Evolutionary conservation across 2,329 filamentous ascomycete genomes (phyloP).

Genomic region (Scedosporium dehoogii): DNA sequence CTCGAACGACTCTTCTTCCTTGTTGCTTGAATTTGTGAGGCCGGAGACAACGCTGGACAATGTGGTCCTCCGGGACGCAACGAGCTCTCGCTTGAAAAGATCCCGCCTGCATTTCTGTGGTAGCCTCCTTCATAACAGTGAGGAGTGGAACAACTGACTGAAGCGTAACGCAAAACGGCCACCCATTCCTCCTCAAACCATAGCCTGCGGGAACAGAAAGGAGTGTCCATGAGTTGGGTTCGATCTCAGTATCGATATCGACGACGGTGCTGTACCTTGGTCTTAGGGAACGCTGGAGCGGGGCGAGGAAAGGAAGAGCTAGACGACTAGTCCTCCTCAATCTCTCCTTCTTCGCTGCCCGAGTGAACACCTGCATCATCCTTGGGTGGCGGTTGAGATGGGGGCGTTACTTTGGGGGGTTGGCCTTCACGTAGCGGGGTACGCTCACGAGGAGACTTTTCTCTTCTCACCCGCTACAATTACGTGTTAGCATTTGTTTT

Average conservation of each 20-base stretch:
- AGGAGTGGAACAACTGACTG: conserved; percentile 1
- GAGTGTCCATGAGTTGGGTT: no score
- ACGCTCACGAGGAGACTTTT: conserved; percentile 48
- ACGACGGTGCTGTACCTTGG: background rate
- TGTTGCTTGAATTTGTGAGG: no score
- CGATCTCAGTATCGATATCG: no score
- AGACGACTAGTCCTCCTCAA: conserved; percentile 64
- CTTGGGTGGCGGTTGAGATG: conserved; percentile 27
- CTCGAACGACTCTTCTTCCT: no score
- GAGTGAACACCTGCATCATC: conserved; percentile 60
- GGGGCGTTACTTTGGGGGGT: conserved; percentile 45
- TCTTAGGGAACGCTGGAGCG: no score
- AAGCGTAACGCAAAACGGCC: background rate
- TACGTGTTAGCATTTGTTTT: conserved; percentile 1
- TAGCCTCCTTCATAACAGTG: background rate
- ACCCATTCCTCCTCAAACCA: background rate
- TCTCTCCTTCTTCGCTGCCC: conserved; percentile 95
- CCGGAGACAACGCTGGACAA: no score
- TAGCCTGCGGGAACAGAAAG: no score
- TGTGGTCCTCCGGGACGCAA: no score
- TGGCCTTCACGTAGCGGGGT: conserved; percentile 48
- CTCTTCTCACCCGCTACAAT: conserved; percentile 45
- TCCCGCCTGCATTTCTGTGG: background rate
- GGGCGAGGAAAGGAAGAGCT: background rate
- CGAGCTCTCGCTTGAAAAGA: no score